A percentile compares a stretch with the other conserved stretches of the same genome.
phyloP scores from a whole-genome alignment of 176 grass and related monocot genomes.

The Pontederia crassipes region DNA sequence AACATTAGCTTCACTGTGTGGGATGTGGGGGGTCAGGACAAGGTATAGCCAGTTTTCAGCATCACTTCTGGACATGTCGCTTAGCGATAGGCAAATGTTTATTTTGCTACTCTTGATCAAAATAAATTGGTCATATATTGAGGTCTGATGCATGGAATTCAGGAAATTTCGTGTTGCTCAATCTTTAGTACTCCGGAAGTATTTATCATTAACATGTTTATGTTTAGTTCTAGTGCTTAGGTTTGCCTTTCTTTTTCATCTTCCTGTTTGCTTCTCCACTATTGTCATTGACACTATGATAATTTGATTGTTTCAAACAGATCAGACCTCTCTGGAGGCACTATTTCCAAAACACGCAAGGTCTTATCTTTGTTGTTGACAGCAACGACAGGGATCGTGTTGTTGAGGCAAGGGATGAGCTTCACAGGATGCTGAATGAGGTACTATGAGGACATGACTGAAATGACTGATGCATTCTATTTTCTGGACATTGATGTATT shows the following conservation, averaged over 20 bases:
- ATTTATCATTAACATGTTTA: no score
- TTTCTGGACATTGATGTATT: no score
- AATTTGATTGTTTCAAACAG: constrained; percentile 23
- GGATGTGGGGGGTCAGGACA: constrained; percentile 99
- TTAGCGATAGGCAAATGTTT: no score
- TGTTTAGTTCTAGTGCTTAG: no score
- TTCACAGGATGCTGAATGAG: constrained; percentile 72
- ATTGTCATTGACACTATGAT: not conserved
- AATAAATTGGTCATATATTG: no score
- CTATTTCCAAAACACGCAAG: constrained; percentile 72
- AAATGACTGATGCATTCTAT: no score
- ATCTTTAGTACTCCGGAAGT: no score
- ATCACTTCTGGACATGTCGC: not conserved
- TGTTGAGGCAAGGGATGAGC: constrained; percentile 69
- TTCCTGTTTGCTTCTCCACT: constrained; percentile 6
- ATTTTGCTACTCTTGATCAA: no score
- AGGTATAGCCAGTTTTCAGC: constrained; percentile 31
- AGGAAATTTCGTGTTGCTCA: no score
- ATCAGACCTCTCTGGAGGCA: constrained; percentile 77
- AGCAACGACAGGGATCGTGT: constrained; percentile 81
- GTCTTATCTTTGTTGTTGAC: constrained; percentile 66
- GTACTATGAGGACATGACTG: constrained; percentile 9
- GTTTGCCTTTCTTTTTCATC: not conserved
- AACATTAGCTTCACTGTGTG: constrained; percentile 98
- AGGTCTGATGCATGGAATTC: no score